Conservation (phyloP, 1,284 basidiomycete species). For the Cutaneotrichosporon sp. region DNA sequence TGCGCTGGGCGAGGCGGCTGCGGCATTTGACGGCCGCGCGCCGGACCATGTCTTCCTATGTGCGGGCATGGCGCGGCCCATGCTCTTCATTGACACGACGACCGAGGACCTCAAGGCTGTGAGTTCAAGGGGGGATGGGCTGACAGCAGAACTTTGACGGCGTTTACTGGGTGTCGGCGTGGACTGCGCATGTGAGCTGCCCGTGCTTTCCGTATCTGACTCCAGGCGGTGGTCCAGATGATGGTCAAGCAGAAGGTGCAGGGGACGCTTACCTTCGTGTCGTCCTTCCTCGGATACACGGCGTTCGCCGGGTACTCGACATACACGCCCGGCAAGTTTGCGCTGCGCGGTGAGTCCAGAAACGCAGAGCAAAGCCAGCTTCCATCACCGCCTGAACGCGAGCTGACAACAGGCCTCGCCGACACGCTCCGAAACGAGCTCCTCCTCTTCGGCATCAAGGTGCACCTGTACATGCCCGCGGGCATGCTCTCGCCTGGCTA, state of each 20-base stretch:
- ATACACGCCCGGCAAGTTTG: constrained; percentile 87
- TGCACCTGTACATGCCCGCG: constrained; percentile 83
- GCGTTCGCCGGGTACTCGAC: constrained; percentile 78
- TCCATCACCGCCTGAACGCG: not conserved
- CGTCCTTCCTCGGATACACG: constrained; percentile 78
- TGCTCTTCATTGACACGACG: constrained; percentile 69
- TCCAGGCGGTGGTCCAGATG: constrained; percentile 62
- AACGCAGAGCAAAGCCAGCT: constrained; percentile 13
- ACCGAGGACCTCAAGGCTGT: constrained; percentile 63
- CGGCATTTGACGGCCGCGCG: constrained; percentile 58
- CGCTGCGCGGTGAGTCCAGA: constrained; percentile 64
- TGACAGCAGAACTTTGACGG: constrained; percentile 52
- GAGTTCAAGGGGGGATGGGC: constrained; percentile 31
- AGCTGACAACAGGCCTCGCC: constrained; percentile 64
- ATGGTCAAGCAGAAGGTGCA: constrained; percentile 65
- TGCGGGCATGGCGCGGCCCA: constrained; percentile 68
- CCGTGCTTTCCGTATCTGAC: not conserved
- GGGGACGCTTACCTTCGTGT: constrained; percentile 75
- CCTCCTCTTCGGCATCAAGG: constrained; percentile 65
- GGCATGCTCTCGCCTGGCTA: constrained; percentile 82
- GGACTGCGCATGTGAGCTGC: constrained; percentile 61
- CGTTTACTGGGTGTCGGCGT: constrained; percentile 61
- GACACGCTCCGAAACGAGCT: constrained; percentile 83
- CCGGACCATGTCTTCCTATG: constrained; percentile 77
- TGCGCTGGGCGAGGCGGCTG: constrained; percentile 64